Evolutionary conservation across 2,329 filamentous ascomycete genomes (phyloP), one percentile per base, ranked within the genome.

Genomic region (Leptographium radiaticola): DNA sequence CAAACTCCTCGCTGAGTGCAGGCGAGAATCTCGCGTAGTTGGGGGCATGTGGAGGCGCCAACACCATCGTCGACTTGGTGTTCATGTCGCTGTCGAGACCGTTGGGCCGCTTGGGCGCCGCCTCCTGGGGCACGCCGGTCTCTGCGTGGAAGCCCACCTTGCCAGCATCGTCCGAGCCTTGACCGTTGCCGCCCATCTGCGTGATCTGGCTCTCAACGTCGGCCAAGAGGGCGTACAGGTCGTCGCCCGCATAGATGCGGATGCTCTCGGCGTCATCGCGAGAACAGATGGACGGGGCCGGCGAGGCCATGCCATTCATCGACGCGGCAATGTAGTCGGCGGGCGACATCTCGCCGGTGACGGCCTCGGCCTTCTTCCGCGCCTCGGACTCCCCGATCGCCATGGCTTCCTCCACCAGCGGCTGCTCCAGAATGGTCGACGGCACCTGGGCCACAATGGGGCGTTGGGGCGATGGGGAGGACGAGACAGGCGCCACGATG

Each of bases 231-330:
- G 79, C 76, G 59, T 82, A 85, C 10, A 87, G 76, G 48, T 84
- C 81, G 56, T 79, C 77, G 55, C 82, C 82, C 25, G 81, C 81
- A 59, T 86, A 86, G 59, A 86, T 75, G 25, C 79, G 77, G 56
- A 86, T 86, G 63, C 81, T 85, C 64, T 86, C 79, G 40, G 80
- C 72, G 25, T 74, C 73, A 13, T 74, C 68, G 12, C 62, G 54
- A 1, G 51, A 49, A 1, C 49, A 42, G 25, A 47, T 33, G 6
- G 59, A 36, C 43, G 48, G 20, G 10, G 5, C 38, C 5, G 20
- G 43, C 47, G 48, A 45, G 25, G 10, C 20, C 43, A 31, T 31
- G 13, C 13, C 43, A n/a, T 31, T 30, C 20, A 45, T n/a, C 6
- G 6, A 40, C 15, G 40, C 16, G 16, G n/a, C 6, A 8, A 42